Conservation (phyloP, 2,329 filamentous ascomycete species). For the Cadophora malorum region DNA sequence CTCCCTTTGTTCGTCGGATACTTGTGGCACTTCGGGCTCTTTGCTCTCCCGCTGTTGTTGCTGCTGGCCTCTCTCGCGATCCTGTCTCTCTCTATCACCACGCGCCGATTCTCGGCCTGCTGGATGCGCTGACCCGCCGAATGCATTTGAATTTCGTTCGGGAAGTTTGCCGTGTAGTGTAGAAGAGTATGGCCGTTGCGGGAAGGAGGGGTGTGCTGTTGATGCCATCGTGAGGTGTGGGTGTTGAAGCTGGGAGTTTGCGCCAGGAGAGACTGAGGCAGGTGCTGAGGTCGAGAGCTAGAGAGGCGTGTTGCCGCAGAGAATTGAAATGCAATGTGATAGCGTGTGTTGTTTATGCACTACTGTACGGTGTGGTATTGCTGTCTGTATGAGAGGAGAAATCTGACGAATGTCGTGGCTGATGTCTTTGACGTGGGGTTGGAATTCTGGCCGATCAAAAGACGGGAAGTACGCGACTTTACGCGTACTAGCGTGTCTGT, state of each 20-base stretch:
- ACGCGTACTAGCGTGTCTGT: constrained; percentile 14
- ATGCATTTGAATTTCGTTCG: constrained; percentile 50
- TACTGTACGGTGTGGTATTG: constrained; percentile 1
- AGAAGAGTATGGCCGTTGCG: constrained; percentile 46
- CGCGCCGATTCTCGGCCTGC: constrained; percentile 50
- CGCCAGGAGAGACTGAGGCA: not conserved
- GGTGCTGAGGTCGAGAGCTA: not conserved
- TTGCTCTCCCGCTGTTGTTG: constrained; percentile 30
- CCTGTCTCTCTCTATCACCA: constrained; percentile 42
- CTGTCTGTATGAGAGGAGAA: constrained; percentile 17
- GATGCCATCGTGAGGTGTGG: constrained; percentile 47
- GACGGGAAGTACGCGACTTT: constrained; percentile 8
- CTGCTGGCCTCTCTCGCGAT: not conserved
- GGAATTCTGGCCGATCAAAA: not conserved
- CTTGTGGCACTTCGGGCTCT: constrained; percentile 44
- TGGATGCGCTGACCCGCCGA: constrained; percentile 48
- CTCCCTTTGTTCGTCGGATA: constrained; percentile 89
- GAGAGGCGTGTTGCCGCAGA: not conserved
- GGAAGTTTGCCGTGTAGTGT: constrained; percentile 58
- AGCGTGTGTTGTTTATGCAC: not conserved
- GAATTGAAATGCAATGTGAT: too few species aligned
- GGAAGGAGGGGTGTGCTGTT: constrained; percentile 60
- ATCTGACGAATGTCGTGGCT: constrained; percentile 20
- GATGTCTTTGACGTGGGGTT: constrained; percentile 6
- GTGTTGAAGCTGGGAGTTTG: not conserved